Conservation (phyloP, 768 basidiomycete species). For the Phylloporus sp. region DNA sequence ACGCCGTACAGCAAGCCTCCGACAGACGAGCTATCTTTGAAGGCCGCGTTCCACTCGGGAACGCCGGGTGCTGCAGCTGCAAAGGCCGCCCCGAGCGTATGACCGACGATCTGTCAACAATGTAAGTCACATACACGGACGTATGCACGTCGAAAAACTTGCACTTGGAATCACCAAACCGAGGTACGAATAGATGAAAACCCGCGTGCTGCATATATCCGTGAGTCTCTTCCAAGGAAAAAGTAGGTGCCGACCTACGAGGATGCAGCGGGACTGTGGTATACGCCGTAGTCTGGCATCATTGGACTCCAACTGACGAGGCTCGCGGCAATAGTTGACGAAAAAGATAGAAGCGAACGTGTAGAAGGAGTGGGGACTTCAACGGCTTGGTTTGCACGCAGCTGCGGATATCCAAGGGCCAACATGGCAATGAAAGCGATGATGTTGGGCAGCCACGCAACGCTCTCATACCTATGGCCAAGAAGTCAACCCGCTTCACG, state of each 20-base stretch:
- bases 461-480: slow-evolving; percentile 57
- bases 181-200: slow-evolving; percentile 44
- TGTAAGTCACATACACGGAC: background rate
- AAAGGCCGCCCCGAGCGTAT: slow-evolving; percentile 44
- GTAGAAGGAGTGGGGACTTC: slow-evolving; percentile 34
- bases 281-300: slow-evolving; percentile 46
- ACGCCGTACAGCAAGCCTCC: slow-evolving; percentile 41
- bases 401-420: slow-evolving; percentile 64
- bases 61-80: slow-evolving; percentile 37
- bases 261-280: slow-evolving; percentile 49
- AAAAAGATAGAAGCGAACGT: slow-evolving; percentile 38
- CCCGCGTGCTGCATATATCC: slow-evolving; percentile 24
- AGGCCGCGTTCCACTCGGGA: slow-evolving; percentile 37
- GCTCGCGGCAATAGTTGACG: slow-evolving; percentile 40
- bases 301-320: slow-evolving; percentile 41
- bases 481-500: background rate
- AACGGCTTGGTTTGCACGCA: slow-evolving; percentile 38
- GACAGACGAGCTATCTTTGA: slow-evolving; percentile 38
- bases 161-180: slow-evolving; percentile 41
- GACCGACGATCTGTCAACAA: slow-evolving; percentile 31
- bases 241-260: slow-evolving; percentile 38
- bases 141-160: slow-evolving; percentile 14
- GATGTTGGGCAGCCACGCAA: slow-evolving; percentile 74
- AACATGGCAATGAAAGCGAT: slow-evolving; percentile 63
- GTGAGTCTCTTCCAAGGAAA: background rate